These are phyloP conservation scores for Castanopsis chinensis DNA, from an alignment of 306 rosid species.

Conservation along the genomic window DNA sequence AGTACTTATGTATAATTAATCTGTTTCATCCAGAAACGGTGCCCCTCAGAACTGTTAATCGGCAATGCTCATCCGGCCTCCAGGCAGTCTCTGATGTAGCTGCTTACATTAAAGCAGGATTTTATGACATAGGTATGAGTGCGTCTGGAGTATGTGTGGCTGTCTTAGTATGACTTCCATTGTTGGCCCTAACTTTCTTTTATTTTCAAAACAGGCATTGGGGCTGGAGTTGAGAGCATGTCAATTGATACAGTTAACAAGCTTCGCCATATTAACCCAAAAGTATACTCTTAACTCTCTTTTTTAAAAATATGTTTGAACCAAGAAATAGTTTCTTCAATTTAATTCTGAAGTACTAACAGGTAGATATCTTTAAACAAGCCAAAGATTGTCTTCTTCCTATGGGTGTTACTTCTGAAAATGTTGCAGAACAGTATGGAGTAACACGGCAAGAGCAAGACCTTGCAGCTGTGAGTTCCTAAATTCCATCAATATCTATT, in stretches of 20 bases:
- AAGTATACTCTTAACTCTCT: conserved; percentile 38
- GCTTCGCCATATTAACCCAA: conserved; percentile 42
- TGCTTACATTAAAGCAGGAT: conserved; percentile 83
- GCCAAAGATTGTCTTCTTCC: conserved; percentile 90
- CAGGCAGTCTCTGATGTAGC: conserved; percentile 98
- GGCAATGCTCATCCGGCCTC: conserved; percentile 96
- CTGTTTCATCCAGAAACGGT: conserved; percentile 57
- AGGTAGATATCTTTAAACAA: conserved; percentile 60
- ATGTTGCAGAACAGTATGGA: conserved; percentile 75
- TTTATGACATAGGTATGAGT: conserved; percentile 73
- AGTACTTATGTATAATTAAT: not conserved
- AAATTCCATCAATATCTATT: conserved; percentile 16
- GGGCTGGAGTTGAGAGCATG: conserved; percentile 91
- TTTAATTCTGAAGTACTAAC: conserved; percentile 7
- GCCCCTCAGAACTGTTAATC: conserved; percentile 81
- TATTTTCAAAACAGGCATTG: conserved; percentile 57
- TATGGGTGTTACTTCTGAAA: conserved; percentile 92
- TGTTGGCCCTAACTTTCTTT: conserved; percentile 9
- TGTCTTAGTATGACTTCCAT: not conserved
- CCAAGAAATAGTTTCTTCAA: conserved; percentile 11
- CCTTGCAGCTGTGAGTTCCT: conserved; percentile 77
- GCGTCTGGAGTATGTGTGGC: not conserved
- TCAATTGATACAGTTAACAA: conserved; percentile 37
- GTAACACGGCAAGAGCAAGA: conserved; percentile 90
- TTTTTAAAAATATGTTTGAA: not conserved